Evolutionary conservation across 306 rosid species (phyloP).

Genomic region (Astragalus glycyphyllos): DNA sequence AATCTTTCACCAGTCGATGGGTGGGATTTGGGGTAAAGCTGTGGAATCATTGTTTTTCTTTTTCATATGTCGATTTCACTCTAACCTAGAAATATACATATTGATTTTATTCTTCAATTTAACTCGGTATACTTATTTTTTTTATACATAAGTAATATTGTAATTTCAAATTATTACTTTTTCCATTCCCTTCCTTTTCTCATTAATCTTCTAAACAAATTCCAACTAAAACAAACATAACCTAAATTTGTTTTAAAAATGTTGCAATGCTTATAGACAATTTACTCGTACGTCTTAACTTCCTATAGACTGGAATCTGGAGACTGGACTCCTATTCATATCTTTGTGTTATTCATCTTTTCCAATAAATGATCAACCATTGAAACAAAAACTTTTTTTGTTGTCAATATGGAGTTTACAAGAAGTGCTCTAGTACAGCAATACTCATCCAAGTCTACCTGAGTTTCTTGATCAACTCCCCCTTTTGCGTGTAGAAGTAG

Average conservation of each 20-base stretch:
- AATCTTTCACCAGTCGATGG: background rate
- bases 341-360: constrained; percentile 21
- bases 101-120: constrained; percentile 16
- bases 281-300: background rate
- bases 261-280: constrained; percentile 22
- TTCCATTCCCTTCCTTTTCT: constrained; percentile 23
- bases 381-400: constrained; percentile 13
- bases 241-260: constrained; percentile 21
- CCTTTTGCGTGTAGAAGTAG: constrained; percentile 28
- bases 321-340: background rate
- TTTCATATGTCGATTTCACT: constrained; percentile 6
- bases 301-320: background rate
- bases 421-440: constrained; percentile 31
- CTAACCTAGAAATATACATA: constrained; percentile 9
- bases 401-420: constrained; percentile 22
- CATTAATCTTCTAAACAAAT: constrained; percentile 24
- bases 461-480: constrained; percentile 31
- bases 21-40: background rate
- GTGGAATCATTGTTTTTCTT: constrained; percentile 21
- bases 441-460: constrained; percentile 17
- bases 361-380: constrained; percentile 20
- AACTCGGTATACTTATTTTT: constrained; percentile 15
- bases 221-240: background rate
- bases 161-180: constrained; percentile 29
- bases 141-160: background rate